Evolutionary conservation across 306 rosid genomes (phyloP), one percentile per base, ranked within the genome.

Genomic region (Dryas drummondii): DNA sequence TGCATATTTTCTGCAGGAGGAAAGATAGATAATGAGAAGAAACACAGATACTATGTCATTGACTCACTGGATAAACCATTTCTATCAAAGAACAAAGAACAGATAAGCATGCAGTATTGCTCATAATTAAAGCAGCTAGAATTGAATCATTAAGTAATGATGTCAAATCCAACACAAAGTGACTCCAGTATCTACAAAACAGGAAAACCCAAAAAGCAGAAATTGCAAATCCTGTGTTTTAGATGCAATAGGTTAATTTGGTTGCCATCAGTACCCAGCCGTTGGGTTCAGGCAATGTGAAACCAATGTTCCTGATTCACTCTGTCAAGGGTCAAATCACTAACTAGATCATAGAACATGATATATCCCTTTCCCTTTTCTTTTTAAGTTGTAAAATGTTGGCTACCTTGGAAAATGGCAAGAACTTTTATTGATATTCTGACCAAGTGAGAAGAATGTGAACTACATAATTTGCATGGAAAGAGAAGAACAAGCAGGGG

Each of bases 1-100:
- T 84, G 90, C 97, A 78, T 86, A 73, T 81, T 82, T 87, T 83
- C 98, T 93, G 97, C 84, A 86, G 3, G 68, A 53, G 74, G 76
- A 78, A 76, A 66, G 19, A 27, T 32, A 32, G 53, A 22, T 19
- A 56, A 57, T 66, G 37, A 76, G 70, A 81, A 75, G 57, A 69
- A 53, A 41, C 68, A 26, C 60, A 71, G 57, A 59, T 67, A 67
- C 44, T 45, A 63, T 55, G 41, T 72, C 40, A 22, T 64, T 66
- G 73, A 76, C 70, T 26, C 15, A 60, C 56, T 51, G 40, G n/a
- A 48, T 66, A 64, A 63, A 66, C 70, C 70, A 52, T 52, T 8
- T 19, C 80, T 58, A 70, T 40, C 47, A 77, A 69, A 42, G 17
- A 54, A 54, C 26, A 64, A 4, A 41, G 27, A 12, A 42, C 5